These are phyloP conservation scores for Cryptomeria japonica DNA, from an alignment of 75 land plant genomes.

Conservation along the genomic window DNA sequence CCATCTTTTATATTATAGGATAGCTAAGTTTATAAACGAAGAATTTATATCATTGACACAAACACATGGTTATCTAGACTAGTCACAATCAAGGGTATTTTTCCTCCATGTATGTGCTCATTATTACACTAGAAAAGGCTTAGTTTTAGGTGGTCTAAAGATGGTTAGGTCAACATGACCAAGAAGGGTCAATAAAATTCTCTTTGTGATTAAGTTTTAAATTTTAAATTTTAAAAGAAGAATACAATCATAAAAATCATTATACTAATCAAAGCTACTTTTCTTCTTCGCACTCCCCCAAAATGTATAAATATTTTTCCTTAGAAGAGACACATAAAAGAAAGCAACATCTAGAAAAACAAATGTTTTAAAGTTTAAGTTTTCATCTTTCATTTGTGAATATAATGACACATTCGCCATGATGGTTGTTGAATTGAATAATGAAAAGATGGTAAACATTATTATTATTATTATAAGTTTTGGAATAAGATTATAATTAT, in stretches of 20 bases:
- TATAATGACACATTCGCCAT: not conserved
- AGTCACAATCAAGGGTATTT: not conserved
- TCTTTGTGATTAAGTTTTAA: not conserved
- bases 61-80: not conserved
- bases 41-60: not conserved
- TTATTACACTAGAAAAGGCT: not conserved
- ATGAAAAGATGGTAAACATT: not conserved
- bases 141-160: not conserved
- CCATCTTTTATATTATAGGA: not conserved
- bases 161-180: slow-evolving; percentile 1
- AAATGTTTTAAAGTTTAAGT: not conserved
- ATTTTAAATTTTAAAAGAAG: not conserved
- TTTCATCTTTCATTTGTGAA: not conserved
- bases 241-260: not conserved
- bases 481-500: not conserved
- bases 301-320: not conserved
- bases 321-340: not conserved
- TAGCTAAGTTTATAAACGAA: not conserved
- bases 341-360: not conserved
- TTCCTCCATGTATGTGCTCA: not conserved
- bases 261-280: slow-evolving; percentile 6
- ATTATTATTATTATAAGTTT: not conserved
- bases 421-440: not conserved
- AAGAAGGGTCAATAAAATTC: not conserved
- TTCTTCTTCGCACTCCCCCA: not conserved